Percentiles rank a stretch among this genome's conserved stretches.
phyloP scores from a whole-genome alignment of 1,284 basidiomycete species.

The Exobasidium rhododendri region DNA sequence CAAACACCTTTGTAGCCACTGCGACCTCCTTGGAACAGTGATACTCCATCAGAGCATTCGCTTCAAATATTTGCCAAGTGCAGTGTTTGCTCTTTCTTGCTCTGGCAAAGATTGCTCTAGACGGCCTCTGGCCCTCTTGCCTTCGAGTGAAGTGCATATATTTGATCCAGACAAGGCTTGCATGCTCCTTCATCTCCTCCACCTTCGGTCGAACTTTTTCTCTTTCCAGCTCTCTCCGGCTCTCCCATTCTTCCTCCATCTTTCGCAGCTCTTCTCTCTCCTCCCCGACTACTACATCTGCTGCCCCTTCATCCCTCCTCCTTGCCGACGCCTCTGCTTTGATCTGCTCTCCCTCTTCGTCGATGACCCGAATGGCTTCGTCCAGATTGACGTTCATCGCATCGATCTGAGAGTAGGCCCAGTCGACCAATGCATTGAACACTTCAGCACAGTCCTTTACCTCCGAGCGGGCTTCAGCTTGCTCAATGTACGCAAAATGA shows the following conservation, averaged over 20 bases:
- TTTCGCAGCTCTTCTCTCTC: conserved; percentile 63
- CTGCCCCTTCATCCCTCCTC: conserved; percentile 51
- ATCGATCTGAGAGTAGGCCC: conserved; percentile 71
- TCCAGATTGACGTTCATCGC: conserved; percentile 63
- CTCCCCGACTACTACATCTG: conserved; percentile 56
- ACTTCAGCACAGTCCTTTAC: conserved; percentile 53
- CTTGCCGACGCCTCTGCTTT: conserved; percentile 32
- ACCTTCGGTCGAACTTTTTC: conserved; percentile 56
- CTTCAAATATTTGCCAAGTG: conserved; percentile 91
- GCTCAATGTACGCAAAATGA: conserved; percentile 83
- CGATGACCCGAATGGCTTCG: conserved; percentile 57
- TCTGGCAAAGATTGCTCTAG: conserved; percentile 74
- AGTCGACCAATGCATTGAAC: conserved; percentile 67
- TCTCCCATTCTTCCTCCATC: conserved; percentile 57
- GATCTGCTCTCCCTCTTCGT: conserved; percentile 43
- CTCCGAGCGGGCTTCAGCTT: conserved; percentile 65
- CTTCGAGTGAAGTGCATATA: conserved; percentile 88
- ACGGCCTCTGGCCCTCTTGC: conserved; percentile 77
- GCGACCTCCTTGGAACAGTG: conserved; percentile 81
- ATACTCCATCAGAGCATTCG: conserved; percentile 85
- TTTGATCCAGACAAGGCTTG: conserved; percentile 66
- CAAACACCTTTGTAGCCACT: conserved; percentile 87
- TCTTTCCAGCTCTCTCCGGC: conserved; percentile 49
- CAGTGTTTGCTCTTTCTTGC: conserved; percentile 80
- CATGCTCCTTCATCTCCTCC: conserved; percentile 58